phyloP scores from a whole-genome alignment of 2,329 filamentous ascomycete genomes.

The Neoascochyta sp. region DNA sequence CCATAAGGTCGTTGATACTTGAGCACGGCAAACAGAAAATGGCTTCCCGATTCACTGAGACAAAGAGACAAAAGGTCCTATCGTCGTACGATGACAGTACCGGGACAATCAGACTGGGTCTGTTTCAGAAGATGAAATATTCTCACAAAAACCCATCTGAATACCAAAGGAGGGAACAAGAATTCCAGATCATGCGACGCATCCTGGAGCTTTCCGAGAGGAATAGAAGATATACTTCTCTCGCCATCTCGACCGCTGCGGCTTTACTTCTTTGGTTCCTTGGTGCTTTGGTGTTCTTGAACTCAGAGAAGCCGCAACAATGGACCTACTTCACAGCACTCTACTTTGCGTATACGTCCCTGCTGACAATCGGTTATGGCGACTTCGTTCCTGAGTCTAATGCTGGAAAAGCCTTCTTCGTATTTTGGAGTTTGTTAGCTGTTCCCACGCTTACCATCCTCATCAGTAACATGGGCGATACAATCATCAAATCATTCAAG shows the following conservation, averaged over 20 bases:
- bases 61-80: slow-evolving; percentile 45
- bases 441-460: slow-evolving; percentile 54
- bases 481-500: slow-evolving; percentile 52
- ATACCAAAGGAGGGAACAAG: slow-evolving; percentile 44
- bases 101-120: slow-evolving; percentile 43
- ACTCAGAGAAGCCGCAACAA: slow-evolving; percentile 43
- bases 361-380: slow-evolving; percentile 56
- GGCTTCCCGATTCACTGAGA: slow-evolving; percentile 49
- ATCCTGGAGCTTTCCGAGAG: slow-evolving; percentile 38
- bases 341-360: slow-evolving; percentile 53
- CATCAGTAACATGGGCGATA: slow-evolving; percentile 54
- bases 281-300: slow-evolving; percentile 50
- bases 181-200: slow-evolving; percentile 45
- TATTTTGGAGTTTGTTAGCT: slow-evolving; percentile 55
- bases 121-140: slow-evolving; percentile 41
- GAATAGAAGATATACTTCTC: slow-evolving; percentile 40
- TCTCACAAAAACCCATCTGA: slow-evolving; percentile 40
- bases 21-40: slow-evolving; percentile 52
- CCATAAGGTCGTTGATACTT: slow-evolving; percentile 49
- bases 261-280: slow-evolving; percentile 45
- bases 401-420: slow-evolving; percentile 53
- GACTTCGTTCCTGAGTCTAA: slow-evolving; percentile 48
- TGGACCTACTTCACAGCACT: slow-evolving; percentile 53
- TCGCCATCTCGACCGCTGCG: slow-evolving; percentile 39
- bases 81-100: slow-evolving; percentile 38